Conservation (phyloP, 78 protist species). For the Isochrysis galbana region DNA sequence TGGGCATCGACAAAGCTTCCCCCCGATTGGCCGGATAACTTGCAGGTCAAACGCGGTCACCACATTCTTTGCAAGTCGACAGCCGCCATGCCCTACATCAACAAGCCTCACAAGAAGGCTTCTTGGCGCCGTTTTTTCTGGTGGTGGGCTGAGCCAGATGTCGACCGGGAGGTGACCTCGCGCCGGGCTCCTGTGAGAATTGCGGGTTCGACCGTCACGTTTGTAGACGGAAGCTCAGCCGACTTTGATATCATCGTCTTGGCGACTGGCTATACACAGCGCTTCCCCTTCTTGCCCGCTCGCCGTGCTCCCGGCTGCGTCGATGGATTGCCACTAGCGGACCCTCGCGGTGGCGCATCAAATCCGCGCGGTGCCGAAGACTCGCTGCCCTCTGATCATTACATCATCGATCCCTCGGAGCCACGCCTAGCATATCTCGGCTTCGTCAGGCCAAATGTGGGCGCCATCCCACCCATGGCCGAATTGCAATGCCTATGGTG, state of each 20-base stretch:
- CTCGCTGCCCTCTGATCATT: neutral
- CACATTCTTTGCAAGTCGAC: conserved; percentile 50
- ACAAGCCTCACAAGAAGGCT: conserved; percentile 9
- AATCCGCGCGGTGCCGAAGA: neutral
- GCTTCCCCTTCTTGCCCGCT: neutral
- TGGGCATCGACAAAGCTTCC: no score
- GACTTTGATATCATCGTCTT: neutral
- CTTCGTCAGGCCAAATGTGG: conserved; percentile 54
- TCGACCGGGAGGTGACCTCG: neutral
- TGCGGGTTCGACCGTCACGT: neutral
- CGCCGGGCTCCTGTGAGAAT: neutral
- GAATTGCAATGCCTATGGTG: conserved; percentile 47
- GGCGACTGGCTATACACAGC: conserved; percentile 27
- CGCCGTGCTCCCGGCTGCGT: neutral
- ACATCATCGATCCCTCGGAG: neutral
- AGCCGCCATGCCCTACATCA: conserved; percentile 53
- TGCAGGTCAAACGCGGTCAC: conserved; percentile 23
- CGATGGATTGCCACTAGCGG: neutral
- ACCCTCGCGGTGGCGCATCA: neutral
- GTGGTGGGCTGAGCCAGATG: neutral
- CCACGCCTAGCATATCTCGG: conserved; percentile 37
- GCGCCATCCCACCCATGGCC: conserved; percentile 58
- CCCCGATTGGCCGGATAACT: neutral
- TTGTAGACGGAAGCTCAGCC: neutral
- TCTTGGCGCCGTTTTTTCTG: neutral